Percentiles rank a stretch among this genome's conserved stretches.
Conservation (phyloP, 345 rosid genomes). For the Gossypium arboreum region DNA sequence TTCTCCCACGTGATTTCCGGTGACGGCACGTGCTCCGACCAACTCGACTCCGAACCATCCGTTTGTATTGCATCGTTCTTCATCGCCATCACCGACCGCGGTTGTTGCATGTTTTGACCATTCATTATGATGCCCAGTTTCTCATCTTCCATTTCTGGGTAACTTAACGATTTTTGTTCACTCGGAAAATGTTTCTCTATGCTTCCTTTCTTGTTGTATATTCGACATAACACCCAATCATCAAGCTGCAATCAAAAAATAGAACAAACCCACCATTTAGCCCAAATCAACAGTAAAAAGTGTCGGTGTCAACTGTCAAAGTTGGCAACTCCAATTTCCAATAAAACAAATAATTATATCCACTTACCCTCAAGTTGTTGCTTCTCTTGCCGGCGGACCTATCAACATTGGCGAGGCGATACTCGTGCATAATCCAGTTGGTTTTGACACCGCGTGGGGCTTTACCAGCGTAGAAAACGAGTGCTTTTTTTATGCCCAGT, state of each 20-base stretch:
- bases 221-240: conserved; percentile 66
- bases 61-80: conserved; percentile 8
- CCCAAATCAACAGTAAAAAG: background rate
- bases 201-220: conserved; percentile 65
- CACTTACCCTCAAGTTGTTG: conserved; percentile 55
- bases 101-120: conserved; percentile 3
- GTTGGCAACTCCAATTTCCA: background rate
- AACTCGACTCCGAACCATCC: conserved; percentile 50
- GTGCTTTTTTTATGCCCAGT: conserved; percentile 76
- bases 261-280: background rate
- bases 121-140: conserved; percentile 27
- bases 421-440: conserved; percentile 98
- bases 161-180: conserved; percentile 2
- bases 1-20: conserved; percentile 30
- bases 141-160: conserved; percentile 28
- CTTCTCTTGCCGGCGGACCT: conserved; percentile 61
- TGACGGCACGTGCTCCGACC: conserved; percentile 49
- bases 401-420: conserved; percentile 81
- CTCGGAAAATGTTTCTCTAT: conserved; percentile 35
- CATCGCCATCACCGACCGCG: background rate
- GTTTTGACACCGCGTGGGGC: conserved; percentile 81
- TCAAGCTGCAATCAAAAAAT: conserved; percentile 1
- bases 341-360: background rate
- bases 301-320: background rate
- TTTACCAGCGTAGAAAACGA: conserved; percentile 86